Base-by-base conservation (phyloP, 106 monocot genomes). In the Vanilla planifolia region DNA sequence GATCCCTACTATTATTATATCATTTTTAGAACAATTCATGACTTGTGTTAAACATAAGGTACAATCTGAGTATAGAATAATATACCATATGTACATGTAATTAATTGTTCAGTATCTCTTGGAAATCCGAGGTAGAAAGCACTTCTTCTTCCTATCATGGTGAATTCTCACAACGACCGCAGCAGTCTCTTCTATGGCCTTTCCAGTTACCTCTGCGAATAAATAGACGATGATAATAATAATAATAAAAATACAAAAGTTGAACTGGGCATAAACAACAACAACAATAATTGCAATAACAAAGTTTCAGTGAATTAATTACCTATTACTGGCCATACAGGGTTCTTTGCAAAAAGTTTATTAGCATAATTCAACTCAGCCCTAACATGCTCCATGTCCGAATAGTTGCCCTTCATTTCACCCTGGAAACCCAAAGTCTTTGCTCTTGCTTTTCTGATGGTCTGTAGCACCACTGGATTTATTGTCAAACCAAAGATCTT, bases 111-210 rank as follows among this genome's bases (percentile, higher is more conserved):
- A 55, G 57, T 89, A 82, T 60, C 93, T 63, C 63, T 66, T 85
- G 26, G 93, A 93, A 25, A 93, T 89, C 33, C 79, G 65, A 5
- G 93, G 85, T 72, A 85, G 81, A 6, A 62, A 77, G 67, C 74
- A 79, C 48, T 75, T 89, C 34, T 89, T 61, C 65, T 64, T 85
- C 70, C 79, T 81, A 30, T 93, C 93, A 61, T 93, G 79, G 51
- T 72, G 68, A 46, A 89, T 89, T 64, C 89, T 85, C 68, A 89
- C 67, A 9, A 93, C 50, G 22, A 93, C 79, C 21, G 93, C 89
- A 33, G 93, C 89, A 17, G 89, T 89, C 60, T 93, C 93, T 70
- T 93, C 93, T 45, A 89, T 89, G 15, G 93, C 89, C 66, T 93
- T 93, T 32, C 82, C 93, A 21, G 89, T 89, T 8, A 93, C 79